Conservation (phyloP, 2,329 filamentous ascomycete species). For the Ploettnerulaceae sp. region DNA sequence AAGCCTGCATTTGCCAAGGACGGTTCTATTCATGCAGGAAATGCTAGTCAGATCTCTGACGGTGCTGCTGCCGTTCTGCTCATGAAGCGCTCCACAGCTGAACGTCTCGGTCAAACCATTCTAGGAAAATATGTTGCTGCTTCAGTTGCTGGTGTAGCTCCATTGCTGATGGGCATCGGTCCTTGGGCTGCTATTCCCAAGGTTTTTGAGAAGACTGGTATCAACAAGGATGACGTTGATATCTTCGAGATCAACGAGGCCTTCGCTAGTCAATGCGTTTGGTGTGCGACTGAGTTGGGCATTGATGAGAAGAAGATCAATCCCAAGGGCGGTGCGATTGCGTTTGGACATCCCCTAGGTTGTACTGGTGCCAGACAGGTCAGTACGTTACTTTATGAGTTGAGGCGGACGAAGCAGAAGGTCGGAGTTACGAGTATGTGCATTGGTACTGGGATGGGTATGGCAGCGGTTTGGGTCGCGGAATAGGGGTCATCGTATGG, state of each 20-base stretch:
- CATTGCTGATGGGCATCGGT: slow-evolving; percentile 91
- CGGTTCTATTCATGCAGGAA: slow-evolving; percentile 92
- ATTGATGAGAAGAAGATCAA: slow-evolving; percentile 86
- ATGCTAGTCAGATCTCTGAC: slow-evolving; percentile 92
- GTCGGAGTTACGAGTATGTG: slow-evolving; percentile 95
- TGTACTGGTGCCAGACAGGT: slow-evolving; percentile 94
- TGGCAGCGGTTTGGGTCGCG: slow-evolving; percentile 94
- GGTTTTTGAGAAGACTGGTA: slow-evolving; percentile 80
- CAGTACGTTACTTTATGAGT: slow-evolving; percentile 83
- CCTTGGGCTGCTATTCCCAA: slow-evolving; percentile 95
- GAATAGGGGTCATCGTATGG: slow-evolving; percentile 61
- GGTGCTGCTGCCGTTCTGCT: slow-evolving; percentile 91
- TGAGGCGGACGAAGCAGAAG: slow-evolving; percentile 77
- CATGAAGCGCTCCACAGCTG: slow-evolving; percentile 90
- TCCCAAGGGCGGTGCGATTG: slow-evolving; percentile 94
- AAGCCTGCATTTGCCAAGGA: slow-evolving; percentile 85
- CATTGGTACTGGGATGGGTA: slow-evolving; percentile 93
- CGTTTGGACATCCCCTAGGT: slow-evolving; percentile 90
- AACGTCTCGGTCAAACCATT: slow-evolving; percentile 81
- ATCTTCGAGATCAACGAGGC: slow-evolving; percentile 99
- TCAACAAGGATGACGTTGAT: slow-evolving; percentile 85
- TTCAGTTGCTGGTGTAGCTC: slow-evolving; percentile 81
- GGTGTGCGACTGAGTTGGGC: slow-evolving; percentile 84
- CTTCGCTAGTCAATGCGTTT: slow-evolving; percentile 91
- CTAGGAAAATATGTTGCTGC: slow-evolving; percentile 89